phyloP scores from a whole-genome alignment of 2,329 filamentous ascomycete species.

The Hypoxylon rubiginosum region DNA sequence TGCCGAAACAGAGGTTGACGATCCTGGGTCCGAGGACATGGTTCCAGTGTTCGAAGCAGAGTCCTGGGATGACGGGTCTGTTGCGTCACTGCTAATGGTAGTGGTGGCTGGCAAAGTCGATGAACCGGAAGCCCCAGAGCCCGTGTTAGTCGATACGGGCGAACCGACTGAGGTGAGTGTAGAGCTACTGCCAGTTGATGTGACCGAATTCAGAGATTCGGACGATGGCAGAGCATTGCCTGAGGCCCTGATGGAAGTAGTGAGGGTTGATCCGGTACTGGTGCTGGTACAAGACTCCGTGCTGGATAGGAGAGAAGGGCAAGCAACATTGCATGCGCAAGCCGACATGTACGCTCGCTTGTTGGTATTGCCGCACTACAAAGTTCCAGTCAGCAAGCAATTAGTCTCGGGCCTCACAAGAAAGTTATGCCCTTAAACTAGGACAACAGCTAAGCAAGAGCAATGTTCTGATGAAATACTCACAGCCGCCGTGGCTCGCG shows the following conservation, averaged over 20 bases:
- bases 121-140: slow-evolving; percentile 1
- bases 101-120: slow-evolving; percentile 5
- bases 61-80: slow-evolving; percentile 4
- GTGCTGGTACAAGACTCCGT: slow-evolving; percentile 5
- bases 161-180: slow-evolving; percentile 4
- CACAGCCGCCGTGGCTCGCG: slow-evolving; percentile 42
- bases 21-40: slow-evolving; percentile 8
- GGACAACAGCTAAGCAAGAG: background rate
- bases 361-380: slow-evolving; percentile 41
- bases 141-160: slow-evolving; percentile 10
- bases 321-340: slow-evolving; percentile 39
- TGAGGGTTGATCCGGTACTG: slow-evolving; percentile 19
- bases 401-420: background rate
- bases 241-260: slow-evolving; percentile 21
- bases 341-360: slow-evolving; percentile 42
- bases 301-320: slow-evolving; percentile 30
- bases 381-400: slow-evolving; percentile 18
- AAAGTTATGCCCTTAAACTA: background rate
- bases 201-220: background rate
- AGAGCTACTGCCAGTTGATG: background rate
- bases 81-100: slow-evolving; percentile 6
- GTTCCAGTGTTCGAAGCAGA: slow-evolving; percentile 6
- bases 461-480: slow-evolving; percentile 11
- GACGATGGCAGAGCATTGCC: slow-evolving; percentile 18
- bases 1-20: slow-evolving; percentile 8